Conservation (phyloP, 495 filamentous ascomycete species). For the Lophiostoma macrostomum region DNA sequence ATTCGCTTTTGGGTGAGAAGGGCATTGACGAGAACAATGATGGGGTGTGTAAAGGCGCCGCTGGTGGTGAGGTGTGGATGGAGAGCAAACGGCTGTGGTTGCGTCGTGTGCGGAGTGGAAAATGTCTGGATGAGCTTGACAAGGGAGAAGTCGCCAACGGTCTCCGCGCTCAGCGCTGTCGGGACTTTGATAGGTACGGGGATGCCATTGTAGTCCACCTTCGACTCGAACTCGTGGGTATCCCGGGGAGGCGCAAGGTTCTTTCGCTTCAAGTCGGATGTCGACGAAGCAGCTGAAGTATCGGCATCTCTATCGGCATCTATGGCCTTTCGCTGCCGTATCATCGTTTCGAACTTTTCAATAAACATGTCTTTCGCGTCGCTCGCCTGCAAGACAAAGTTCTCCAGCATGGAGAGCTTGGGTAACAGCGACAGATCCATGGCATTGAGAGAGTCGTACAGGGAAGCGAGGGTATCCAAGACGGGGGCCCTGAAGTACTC, state of each 20-base stretch:
- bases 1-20: constrained; percentile 95
- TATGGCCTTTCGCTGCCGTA: constrained; percentile 60
- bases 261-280: constrained; percentile 37
- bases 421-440: constrained; percentile 98
- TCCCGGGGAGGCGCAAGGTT: constrained; percentile 74
- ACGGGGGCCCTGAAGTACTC: constrained; percentile 95
- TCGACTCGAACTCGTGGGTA: constrained; percentile 95
- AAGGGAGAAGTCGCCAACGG: constrained; percentile 94
- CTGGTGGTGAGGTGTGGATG: constrained; percentile 93
- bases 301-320: constrained; percentile 41
- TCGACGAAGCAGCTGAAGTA: constrained; percentile 30
- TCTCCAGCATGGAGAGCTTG: constrained; percentile 75
- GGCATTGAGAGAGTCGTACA: constrained; percentile 88
- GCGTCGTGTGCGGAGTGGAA: constrained; percentile 70
- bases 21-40: constrained; percentile 73
- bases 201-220: constrained; percentile 89
- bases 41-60: constrained; percentile 73
- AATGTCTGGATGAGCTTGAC: constrained; percentile 97
- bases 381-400: constrained; percentile 80
- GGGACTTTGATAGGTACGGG: constrained; percentile 96
- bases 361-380: constrained; percentile 95
- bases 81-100: constrained; percentile 79
- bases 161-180: constrained; percentile 87
- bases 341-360: constrained; percentile 96
- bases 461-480: constrained; percentile 79